Evolutionary conservation across 1,139 yeast genomes (phyloP).

Genomic region (Meyerozyma carpophila): DNA sequence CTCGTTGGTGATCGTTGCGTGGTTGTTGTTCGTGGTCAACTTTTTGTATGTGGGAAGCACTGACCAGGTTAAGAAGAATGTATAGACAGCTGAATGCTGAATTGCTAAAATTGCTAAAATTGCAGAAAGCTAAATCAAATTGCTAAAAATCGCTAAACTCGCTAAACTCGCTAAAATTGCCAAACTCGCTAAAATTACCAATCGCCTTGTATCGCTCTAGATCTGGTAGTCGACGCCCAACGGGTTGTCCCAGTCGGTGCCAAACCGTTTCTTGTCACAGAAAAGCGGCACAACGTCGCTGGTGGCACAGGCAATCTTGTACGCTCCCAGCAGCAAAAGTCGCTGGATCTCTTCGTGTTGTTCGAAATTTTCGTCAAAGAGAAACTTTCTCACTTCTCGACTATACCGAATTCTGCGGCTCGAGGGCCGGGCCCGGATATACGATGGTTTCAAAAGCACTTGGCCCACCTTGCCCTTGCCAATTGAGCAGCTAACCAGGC

Average conservation of each 20-base stretch:
- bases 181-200: background rate
- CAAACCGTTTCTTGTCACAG: slow-evolving; percentile 15
- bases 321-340: slow-evolving; percentile 9
- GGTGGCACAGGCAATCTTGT: slow-evolving; percentile 18
- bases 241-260: slow-evolving; percentile 18
- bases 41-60: slow-evolving; percentile 48
- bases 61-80: slow-evolving; percentile 26
- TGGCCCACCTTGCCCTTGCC: slow-evolving; percentile 17
- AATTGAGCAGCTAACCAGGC: slow-evolving; percentile 13
- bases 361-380: slow-evolving; percentile 10
- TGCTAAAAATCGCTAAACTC: background rate
- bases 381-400: slow-evolving; percentile 6
- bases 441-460: slow-evolving; percentile 16
- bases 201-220: background rate
- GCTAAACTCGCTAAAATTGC: background rate
- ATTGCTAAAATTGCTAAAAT: background rate
- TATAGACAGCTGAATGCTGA: slow-evolving; percentile 9
- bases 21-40: slow-evolving; percentile 68
- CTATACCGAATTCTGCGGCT: slow-evolving; percentile 11
- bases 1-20: slow-evolving; percentile 60
- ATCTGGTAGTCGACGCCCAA: slow-evolving; percentile 11
- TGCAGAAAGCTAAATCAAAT: background rate
- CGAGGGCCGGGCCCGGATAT: slow-evolving; percentile 7
- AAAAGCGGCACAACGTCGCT: slow-evolving; percentile 17
- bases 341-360: slow-evolving; percentile 7